These are phyloP conservation scores for Domatiomyces globalis DNA, from an alignment of 2,329 filamentous ascomycete species.

Conservation along the genomic window DNA sequence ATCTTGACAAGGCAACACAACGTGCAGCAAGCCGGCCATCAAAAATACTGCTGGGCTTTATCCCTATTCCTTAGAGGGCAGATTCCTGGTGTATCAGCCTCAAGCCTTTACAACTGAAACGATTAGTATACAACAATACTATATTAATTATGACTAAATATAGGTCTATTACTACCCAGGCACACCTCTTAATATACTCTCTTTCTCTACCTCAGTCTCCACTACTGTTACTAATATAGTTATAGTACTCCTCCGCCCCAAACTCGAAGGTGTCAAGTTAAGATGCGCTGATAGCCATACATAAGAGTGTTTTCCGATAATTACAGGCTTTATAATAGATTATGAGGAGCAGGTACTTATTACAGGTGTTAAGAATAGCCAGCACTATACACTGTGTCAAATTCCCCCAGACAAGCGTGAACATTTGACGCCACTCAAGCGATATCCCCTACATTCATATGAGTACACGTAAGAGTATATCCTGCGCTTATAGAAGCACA, in stretches of 20 bases:
- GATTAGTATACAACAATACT: too few species aligned
- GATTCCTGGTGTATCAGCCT: too few species aligned
- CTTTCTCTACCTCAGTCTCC: not conserved
- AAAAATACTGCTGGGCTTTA: too few species aligned
- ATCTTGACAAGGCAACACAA: too few species aligned
- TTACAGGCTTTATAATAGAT: not conserved
- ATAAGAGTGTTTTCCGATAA: not conserved
- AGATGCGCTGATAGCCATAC: not conserved
- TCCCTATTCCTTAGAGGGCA: too few species aligned
- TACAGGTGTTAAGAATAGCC: not conserved
- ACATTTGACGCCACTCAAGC: not conserved
- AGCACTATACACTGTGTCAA: not conserved
- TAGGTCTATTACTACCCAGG: too few species aligned
- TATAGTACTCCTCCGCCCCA: not conserved
- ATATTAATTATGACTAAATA: not conserved
- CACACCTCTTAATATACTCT: not conserved
- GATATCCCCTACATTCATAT: not conserved
- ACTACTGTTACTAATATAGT: not conserved
- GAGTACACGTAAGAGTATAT: not conserved
- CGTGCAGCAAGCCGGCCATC: too few species aligned
- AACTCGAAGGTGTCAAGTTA: not conserved
- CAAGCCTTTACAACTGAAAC: too few species aligned
- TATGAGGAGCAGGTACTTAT: not conserved
- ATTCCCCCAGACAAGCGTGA: not conserved
- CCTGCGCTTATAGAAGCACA: not conserved